Evolutionary conservation across 441 rosid species (phyloP), one percentile per base, ranked within the genome.

Genomic region (Mallotus japonicus): DNA sequence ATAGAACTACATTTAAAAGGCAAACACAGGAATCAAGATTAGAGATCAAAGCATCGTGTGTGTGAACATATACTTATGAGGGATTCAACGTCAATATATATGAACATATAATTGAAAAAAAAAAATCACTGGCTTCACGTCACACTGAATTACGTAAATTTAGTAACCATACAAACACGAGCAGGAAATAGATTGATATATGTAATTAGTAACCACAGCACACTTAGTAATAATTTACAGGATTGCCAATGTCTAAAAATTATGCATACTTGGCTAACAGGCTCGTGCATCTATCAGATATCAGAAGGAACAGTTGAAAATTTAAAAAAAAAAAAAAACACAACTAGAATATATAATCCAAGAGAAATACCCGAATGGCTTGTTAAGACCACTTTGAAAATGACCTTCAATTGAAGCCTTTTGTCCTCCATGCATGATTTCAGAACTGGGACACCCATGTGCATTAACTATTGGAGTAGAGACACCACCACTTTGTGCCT

Each of bases 331-430:
- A 17, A 53, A 20, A 17, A 17, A 46, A 57, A 63, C n/a, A 72
- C 53, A 8, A 60, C 19, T 37, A 22, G 73, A 68, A 56, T 69
- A 50, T 32, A 50, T 7, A 55, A 72, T 42, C 16, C 40, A 40
- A 61, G 20, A 69, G 15, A 55, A 4, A 6, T 82, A 87, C 92
- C 95, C 83, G 75, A 68, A 81, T 71, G 89, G 74, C 68, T 82
- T 76, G 66, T 82, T 79, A 57, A 82, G 84, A 80, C 70, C 80
- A 70, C 73, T 70, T 37, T 67, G 77, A 24, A 56, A 69, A 68
- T 65, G 76, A 11, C 71, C 78, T 73, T 84, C 87, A 71, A 50
- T 62, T 19, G 85, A 70, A 73, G 65, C 75, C 76, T 76, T 81
- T 44, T 79, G 80, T 75, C 72, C 73, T 70, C 72, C 82, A 44